Evolutionary conservation across 2,329 filamentous ascomycete genomes (phyloP).

Genomic region (Penicillium digitatum): DNA sequence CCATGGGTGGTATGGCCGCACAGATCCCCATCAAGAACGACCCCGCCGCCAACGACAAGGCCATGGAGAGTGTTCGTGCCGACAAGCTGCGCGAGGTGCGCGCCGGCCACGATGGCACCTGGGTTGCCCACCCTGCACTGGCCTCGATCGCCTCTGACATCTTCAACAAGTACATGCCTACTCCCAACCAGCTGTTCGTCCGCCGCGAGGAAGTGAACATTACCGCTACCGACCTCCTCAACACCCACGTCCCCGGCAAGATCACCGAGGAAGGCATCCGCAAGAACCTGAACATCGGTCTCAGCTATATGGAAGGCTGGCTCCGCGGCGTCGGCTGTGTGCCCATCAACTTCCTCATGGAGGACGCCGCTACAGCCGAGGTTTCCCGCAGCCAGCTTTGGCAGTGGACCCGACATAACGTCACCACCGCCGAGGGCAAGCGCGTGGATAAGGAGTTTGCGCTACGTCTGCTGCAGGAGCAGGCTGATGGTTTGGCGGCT

Average conservation of each 20-base stretch:
- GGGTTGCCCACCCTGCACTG: conserved; percentile 94
- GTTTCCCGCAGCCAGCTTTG: conserved; percentile 91
- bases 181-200: conserved; percentile 90
- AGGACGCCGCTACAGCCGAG: conserved; percentile 95
- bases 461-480: conserved; percentile 79
- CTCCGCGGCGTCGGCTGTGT: conserved; percentile 91
- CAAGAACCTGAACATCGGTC: conserved; percentile 95
- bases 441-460: conserved; percentile 90
- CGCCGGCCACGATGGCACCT: conserved; percentile 93
- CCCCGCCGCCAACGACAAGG: conserved; percentile 81
- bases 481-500: conserved; percentile 67
- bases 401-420: conserved; percentile 80
- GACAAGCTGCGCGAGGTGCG: conserved; percentile 96
- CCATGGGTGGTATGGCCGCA: conserved; percentile 97
- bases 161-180: conserved; percentile 98
- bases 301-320: conserved; percentile 99
- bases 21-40: conserved; percentile 99
- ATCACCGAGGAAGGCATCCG: conserved; percentile 92
- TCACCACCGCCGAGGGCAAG: conserved; percentile 81
- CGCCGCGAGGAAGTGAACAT: conserved; percentile 86
- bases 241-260: conserved; percentile 93
- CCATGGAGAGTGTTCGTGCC: conserved; percentile 86
- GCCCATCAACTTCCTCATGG: conserved; percentile 97
- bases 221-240: conserved; percentile 82
- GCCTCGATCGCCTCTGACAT: conserved; percentile 82